Conservation (phyloP, 495 filamentous ascomycete genomes). For the Echria macrotheca region DNA sequence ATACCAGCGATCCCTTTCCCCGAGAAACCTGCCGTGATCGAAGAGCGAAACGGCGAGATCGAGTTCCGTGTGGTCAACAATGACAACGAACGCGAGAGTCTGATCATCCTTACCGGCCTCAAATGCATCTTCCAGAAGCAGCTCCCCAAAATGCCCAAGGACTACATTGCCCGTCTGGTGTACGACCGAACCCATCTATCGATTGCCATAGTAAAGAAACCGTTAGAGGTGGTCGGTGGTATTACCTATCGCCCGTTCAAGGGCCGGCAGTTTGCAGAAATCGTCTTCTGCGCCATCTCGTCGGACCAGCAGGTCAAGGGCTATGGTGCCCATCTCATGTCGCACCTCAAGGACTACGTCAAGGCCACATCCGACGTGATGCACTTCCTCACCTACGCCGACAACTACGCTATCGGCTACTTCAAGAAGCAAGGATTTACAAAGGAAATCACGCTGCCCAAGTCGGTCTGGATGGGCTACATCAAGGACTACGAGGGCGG, state of each 20-base stretch:
- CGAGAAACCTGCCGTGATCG: conserved; percentile 88
- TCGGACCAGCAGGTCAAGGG: conserved; percentile 98
- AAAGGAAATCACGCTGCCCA: conserved; percentile 92
- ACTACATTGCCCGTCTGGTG: conserved; percentile 94
- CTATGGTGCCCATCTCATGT: conserved; percentile 97
- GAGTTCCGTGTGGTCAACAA: conserved; percentile 98
- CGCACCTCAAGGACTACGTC: conserved; percentile 96
- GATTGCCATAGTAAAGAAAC: conserved; percentile 96
- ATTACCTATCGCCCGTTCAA: conserved; percentile 98
- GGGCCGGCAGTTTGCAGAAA: conserved; percentile 89
- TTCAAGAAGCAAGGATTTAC: conserved; percentile 99
- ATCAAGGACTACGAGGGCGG: conserved; percentile 99
- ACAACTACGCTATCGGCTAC: conserved; percentile 98
- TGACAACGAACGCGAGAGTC: conserved; percentile 78
- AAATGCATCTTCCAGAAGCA: conserved; percentile 99
- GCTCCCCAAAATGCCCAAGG: conserved; percentile 97
- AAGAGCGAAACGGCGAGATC: conserved; percentile 92
- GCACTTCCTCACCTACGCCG: conserved; percentile 98
- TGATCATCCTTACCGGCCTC: conserved; percentile 89
- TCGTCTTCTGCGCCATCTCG: conserved; percentile 97
- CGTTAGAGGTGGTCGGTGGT: conserved; percentile 88
- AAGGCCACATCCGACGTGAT: conserved; percentile 94
- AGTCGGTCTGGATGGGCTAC: conserved; percentile 95
- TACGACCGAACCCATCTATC: conserved; percentile 95
- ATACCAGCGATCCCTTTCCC: conserved; percentile 64